These are phyloP conservation scores for Candida parachauliodes DNA, from an alignment of 805 yeast species.

Conservation along the genomic window DNA sequence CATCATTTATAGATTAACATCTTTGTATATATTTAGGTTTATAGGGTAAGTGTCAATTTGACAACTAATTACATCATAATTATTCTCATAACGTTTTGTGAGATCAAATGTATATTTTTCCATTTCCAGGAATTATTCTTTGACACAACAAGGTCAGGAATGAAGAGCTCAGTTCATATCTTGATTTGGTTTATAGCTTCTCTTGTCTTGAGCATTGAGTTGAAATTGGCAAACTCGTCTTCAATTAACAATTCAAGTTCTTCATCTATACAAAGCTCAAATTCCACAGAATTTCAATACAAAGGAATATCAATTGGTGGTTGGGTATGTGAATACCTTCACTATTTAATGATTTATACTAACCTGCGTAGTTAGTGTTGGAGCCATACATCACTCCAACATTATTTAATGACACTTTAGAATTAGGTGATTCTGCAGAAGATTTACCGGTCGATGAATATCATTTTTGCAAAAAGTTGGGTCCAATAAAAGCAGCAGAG, in stretches of 20 bases:
- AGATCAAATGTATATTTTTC: background rate
- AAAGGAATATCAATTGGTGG: conserved; percentile 49
- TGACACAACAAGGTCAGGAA: no score
- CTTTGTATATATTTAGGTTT: conserved; percentile 3
- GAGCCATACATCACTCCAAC: conserved; percentile 73
- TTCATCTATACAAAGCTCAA: conserved; percentile 1
- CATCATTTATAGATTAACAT: background rate
- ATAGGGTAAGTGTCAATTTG: background rate
- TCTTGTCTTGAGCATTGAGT: background rate
- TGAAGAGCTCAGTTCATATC: no score
- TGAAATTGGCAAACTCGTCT: background rate
- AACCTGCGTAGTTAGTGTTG: conserved; percentile 42
- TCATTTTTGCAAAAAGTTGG: conserved; percentile 47
- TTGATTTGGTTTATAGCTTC: background rate
- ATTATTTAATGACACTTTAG: conserved; percentile 35
- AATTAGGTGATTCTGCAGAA: conserved; percentile 13
- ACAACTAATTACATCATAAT: background rate
- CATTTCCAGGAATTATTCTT: no score
- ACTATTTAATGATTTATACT: conserved; percentile 26
- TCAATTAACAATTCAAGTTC: background rate
- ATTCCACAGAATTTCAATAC: conserved; percentile 19
- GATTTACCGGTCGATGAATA: conserved; percentile 60
- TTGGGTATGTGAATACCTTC: conserved; percentile 1
- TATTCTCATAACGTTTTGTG: background rate
- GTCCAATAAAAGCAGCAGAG: conserved; percentile 39